Evolutionary conservation across 805 yeast species (phyloP), one percentile per base, ranked within the genome.

Genomic region (Jamesozyma lodderae): DNA sequence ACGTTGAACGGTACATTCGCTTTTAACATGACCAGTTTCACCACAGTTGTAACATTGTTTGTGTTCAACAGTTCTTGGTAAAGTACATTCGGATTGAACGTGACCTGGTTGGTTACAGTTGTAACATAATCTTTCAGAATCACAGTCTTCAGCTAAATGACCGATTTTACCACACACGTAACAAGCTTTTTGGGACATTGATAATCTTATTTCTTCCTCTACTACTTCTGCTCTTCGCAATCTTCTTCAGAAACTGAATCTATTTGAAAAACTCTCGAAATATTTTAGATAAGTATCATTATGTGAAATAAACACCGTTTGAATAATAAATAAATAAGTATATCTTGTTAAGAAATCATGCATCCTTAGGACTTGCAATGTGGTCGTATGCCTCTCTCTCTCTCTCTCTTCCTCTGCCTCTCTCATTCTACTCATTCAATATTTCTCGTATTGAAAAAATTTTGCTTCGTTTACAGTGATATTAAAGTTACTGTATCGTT

Each of bases 31-130:
- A 40, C 95, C 96, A 41, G 81, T 73, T 61, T 81, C 83, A 55
- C 92, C 92, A 68, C 96, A 87, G 64, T 81, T 81, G 79, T 82
- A 87, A 66, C 96, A 87, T 64, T 87, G 87, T 66, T 87, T 87
- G 62, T 76, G 76, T 51, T 77, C 77, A 49, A 82, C 75, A 64
- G 86, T 87, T 65, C 80, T 83, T 59, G 95, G 94, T 58, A 79
- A 78, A 32, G 92, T 81, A 66, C 96, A 87, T 47, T 82, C 94
- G 51, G 77, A 73, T 38, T 92, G 83, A 64, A 84, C 88, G 64
- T 85, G 95, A 47, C 92, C 92, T 43, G 94, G 81, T 63, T 80
- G 73, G 60, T 80, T 83, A 67, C 95, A 85, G 77, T 86, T 85
- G 81, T 86, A 85, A 68, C 95, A 85, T 59, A 85, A 70, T 69